Evolutionary conservation across 2,329 filamentous ascomycete genomes (phyloP).

Genomic region (Hansfordia pulvinata): DNA sequence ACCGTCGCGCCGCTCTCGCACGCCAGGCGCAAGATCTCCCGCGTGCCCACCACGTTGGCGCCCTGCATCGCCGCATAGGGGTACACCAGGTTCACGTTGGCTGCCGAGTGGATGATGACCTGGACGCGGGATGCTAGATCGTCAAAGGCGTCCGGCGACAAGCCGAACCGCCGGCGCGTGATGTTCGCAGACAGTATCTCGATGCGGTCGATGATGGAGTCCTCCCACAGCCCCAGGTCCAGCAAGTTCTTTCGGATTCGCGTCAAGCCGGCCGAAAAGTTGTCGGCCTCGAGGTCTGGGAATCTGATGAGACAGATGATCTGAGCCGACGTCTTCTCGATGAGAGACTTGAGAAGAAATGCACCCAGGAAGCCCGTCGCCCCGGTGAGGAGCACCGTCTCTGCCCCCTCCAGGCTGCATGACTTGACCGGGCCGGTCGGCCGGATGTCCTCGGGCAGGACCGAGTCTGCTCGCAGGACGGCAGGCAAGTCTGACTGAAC

Average conservation of each 20-base stretch:
- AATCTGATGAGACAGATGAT: conserved; percentile 65
- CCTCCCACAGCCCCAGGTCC: conserved; percentile 66
- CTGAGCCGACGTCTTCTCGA: conserved; percentile 54
- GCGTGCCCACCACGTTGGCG: conserved; percentile 68
- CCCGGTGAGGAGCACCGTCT: conserved; percentile 60
- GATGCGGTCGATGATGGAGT: conserved; percentile 64
- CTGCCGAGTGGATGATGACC: conserved; percentile 65
- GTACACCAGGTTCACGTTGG: conserved; percentile 70
- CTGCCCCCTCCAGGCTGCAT: conserved; percentile 47
- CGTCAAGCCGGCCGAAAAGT: conserved; percentile 53
- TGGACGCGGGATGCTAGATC: conserved; percentile 51
- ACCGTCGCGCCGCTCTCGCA: conserved; percentile 54
- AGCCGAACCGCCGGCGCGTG: conserved; percentile 52
- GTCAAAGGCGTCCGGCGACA: conserved; percentile 51
- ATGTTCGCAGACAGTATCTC: conserved; percentile 65
- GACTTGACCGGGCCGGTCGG: conserved; percentile 37
- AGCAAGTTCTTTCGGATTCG: conserved; percentile 63
- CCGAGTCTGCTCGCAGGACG: conserved; percentile 51
- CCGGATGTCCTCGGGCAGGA: conserved; percentile 56
- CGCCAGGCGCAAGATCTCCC: conserved; percentile 60
- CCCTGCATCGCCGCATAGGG: conserved; percentile 64
- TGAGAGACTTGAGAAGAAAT: conserved; percentile 55
- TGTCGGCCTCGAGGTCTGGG: conserved; percentile 49
- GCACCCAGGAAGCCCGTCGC: conserved; percentile 66
- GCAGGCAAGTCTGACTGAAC: conserved; percentile 64